These are phyloP conservation scores for Pseudohalonectria lignicola DNA, from an alignment of 2,329 filamentous ascomycete species.

Conservation along the genomic window DNA sequence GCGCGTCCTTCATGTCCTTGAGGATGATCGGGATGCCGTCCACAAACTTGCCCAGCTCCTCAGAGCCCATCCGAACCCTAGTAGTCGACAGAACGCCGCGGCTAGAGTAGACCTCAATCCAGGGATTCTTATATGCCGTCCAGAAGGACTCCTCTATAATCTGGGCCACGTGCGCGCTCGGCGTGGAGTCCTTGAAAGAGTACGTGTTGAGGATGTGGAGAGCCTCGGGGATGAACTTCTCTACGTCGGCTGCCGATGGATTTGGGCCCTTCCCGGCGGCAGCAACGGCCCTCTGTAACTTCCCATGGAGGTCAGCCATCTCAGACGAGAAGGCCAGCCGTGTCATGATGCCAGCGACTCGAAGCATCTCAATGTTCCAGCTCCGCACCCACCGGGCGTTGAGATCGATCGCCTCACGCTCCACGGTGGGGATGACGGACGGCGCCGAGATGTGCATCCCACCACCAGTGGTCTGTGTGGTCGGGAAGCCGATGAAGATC, in stretches of 20 bases:
- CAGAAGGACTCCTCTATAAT: constrained; percentile 94
- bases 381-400: constrained; percentile 90
- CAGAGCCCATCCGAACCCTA: constrained; percentile 63
- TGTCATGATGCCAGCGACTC: constrained; percentile 81
- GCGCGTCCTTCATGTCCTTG: constrained; percentile 58
- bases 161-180: constrained; percentile 70
- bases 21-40: constrained; percentile 82
- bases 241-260: constrained; percentile 52
- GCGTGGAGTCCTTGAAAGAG: constrained; percentile 81
- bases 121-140: constrained; percentile 74
- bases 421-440: constrained; percentile 92
- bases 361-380: constrained; percentile 91
- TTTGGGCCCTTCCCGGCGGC: constrained; percentile 33
- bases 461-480: constrained; percentile 89
- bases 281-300: constrained; percentile 32
- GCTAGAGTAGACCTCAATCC: constrained; percentile 81
- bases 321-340: constrained; percentile 81
- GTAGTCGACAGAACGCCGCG: constrained; percentile 78
- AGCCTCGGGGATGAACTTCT: constrained; percentile 63
- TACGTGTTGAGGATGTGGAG: constrained; percentile 80
- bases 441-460: constrained; percentile 92
- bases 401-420: constrained; percentile 91
- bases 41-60: constrained; percentile 62
- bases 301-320: constrained; percentile 64
- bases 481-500: constrained; percentile 96